These are phyloP conservation scores for Fusarium sublunatum DNA, from an alignment of 2,329 filamentous ascomycete genomes.

Conservation along the genomic window DNA sequence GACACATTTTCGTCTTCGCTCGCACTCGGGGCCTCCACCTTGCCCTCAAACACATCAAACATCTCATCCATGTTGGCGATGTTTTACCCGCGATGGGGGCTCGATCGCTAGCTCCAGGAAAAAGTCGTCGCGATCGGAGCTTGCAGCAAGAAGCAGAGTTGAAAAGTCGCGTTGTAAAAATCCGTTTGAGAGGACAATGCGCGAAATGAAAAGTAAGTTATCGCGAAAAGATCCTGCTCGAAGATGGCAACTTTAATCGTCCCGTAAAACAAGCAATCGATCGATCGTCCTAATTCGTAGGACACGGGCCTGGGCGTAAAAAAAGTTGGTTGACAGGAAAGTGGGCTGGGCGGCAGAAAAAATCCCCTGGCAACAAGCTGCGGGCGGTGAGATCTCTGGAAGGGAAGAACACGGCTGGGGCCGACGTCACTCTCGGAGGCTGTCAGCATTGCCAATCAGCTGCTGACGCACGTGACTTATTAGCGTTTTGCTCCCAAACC, in stretches of 20 bases:
- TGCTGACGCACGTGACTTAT: constrained; percentile 35
- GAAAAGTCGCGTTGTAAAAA: not conserved
- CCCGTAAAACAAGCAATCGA: constrained; percentile 35
- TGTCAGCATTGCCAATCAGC: constrained; percentile 36
- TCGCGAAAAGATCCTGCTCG: constrained; percentile 7
- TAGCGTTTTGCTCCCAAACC: constrained; percentile 48
- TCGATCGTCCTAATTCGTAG: constrained; percentile 40
- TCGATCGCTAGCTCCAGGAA: constrained; percentile 21
- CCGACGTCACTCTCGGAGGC: constrained; percentile 40
- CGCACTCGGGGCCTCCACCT: constrained; percentile 54
- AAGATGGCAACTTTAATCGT: constrained; percentile 16
- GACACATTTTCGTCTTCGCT: constrained; percentile 58
- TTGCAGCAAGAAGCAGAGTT: too few relatives aligned
- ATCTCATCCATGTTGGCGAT: constrained; percentile 75
- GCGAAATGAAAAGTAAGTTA: not conserved
- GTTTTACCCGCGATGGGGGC: constrained; percentile 23
- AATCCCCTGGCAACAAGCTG: constrained; percentile 23
- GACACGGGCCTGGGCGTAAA: constrained; percentile 37
- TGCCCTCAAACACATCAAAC: constrained; percentile 84
- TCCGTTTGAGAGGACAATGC: not conserved
- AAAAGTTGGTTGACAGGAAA: constrained; percentile 42
- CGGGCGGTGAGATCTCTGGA: constrained; percentile 8
- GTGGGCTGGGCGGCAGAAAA: constrained; percentile 48
- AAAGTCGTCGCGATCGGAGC: constrained; percentile 31
- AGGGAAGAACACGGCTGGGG: not conserved